These are phyloP conservation scores for Benincasa hispida DNA, from an alignment of 306 rosid species.

Conservation along the genomic window DNA sequence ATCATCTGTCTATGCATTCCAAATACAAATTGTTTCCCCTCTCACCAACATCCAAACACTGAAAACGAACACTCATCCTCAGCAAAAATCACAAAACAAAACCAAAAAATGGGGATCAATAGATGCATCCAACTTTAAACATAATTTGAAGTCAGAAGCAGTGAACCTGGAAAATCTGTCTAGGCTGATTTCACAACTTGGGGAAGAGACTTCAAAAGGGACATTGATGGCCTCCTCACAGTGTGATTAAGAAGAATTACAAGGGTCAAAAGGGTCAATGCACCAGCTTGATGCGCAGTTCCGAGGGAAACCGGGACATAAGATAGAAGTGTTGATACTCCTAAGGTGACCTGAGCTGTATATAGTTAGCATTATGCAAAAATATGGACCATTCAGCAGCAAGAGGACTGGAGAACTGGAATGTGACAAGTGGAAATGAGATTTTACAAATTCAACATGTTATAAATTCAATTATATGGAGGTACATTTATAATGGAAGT, in stretches of 20 bases:
- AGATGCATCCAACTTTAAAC: not conserved
- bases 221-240: slow-evolving; percentile 49
- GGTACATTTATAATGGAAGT: not conserved
- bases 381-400: not conserved
- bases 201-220: slow-evolving; percentile 68
- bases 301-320: slow-evolving; percentile 82
- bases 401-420: not conserved
- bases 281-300: slow-evolving; percentile 85
- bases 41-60: not conserved
- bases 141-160: not conserved
- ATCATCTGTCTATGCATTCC: not conserved
- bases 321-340: slow-evolving; percentile 65
- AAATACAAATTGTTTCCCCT: not conserved
- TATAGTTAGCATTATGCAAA: not conserved
- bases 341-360: slow-evolving; percentile 56
- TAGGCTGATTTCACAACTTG: slow-evolving; percentile 31
- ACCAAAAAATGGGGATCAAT: not conserved
- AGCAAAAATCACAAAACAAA: not conserved
- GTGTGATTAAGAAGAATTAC: slow-evolving; percentile 63
- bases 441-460: not conserved
- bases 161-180: not conserved
- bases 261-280: slow-evolving; percentile 64
- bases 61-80: not conserved
- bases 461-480: not conserved
- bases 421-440: not conserved